Evolutionary conservation across 768 basidiomycete genomes (phyloP).

Genomic region (Auricularia heimuer): DNA sequence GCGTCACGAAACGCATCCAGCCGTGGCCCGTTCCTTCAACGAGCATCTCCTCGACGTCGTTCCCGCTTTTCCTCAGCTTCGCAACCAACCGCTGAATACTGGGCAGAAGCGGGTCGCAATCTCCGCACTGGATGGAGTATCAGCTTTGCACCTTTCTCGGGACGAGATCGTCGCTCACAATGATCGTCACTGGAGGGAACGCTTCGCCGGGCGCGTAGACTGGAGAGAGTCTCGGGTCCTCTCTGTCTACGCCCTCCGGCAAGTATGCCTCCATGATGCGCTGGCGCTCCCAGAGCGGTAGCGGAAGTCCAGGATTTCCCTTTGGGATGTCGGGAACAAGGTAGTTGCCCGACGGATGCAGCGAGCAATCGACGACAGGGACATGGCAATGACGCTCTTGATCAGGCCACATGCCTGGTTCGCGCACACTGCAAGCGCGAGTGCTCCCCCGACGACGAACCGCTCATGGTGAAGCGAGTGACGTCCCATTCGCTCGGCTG

Average conservation of each 20-base stretch:
- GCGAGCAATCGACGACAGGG: not conserved
- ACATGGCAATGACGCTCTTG: conserved; percentile 5
- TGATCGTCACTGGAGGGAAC: not conserved
- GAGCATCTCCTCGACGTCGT: not conserved
- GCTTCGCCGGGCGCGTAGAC: not conserved
- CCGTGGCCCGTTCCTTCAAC: not conserved
- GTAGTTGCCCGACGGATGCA: not conserved
- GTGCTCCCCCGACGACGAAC: conserved; percentile 2
- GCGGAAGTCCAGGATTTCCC: not conserved
- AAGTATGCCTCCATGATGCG: not conserved
- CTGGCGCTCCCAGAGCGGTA: not conserved
- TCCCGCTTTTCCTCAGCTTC: not conserved
- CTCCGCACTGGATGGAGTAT: not conserved
- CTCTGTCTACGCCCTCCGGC: not conserved
- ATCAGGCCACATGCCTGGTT: not conserved
- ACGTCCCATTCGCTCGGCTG: not conserved
- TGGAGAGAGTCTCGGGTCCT: not conserved
- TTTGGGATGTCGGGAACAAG: not conserved
- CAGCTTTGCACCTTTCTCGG: not conserved
- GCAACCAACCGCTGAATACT: not conserved
- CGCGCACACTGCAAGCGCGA: conserved; percentile 1
- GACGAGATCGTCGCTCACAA: not conserved
- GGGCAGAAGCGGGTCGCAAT: not conserved
- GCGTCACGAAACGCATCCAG: not conserved
- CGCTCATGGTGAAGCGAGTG: conserved; percentile 2